Base-by-base conservation (phyloP, 2,329 filamentous ascomycete species). In the Beauveria sp. region DNA sequence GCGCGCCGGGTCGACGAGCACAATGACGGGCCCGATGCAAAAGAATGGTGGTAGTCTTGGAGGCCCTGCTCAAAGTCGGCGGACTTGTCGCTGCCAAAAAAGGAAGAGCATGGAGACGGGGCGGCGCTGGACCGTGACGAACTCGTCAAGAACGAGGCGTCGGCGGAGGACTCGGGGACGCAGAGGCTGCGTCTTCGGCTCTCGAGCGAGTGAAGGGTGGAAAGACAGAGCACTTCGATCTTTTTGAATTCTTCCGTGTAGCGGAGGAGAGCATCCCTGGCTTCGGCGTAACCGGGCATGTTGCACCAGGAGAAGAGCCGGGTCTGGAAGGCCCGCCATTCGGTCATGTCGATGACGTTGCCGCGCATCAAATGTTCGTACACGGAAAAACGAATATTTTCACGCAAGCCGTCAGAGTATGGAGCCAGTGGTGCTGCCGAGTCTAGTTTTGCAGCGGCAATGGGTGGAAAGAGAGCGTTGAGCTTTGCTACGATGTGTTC, bases 231-330 rank as follows among this genome's bases (percentile, higher is more conserved):
- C 18, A 68, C 62, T 38, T 75, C 73, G 10, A 73, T 63, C 59
- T 74, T 75, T 64, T 72, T 74, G 28, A 66, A 65, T 42, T 76
- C 73, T 55, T 73, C 70, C 1, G 62, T 64, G 57, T 76, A 76
- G 50, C 67, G 67, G 14, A 68, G 38, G 20, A 76, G 63, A 18
- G 69, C 65, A 2, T 69, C 65, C n/a, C 69, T 67, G 12, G 71
- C 67, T 46, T 69, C 61, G 4, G 64, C 50, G 48, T 75, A 76
- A 4, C 61, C 67, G 0, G 72, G 68, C 16, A 72, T 67, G 28
- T 70, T 69, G 56, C 72, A 74, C 69, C 72, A 74, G 22, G 66
- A 65, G 18, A 67, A 66, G n/a, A 76, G 65, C 48, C 70, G 73
- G 62, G 68, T 70, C 45, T 67, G 65, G 18, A 76, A 68, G 5